phyloP scores from a whole-genome alignment of 306 rosid genomes.

The Sophora flavescens region DNA sequence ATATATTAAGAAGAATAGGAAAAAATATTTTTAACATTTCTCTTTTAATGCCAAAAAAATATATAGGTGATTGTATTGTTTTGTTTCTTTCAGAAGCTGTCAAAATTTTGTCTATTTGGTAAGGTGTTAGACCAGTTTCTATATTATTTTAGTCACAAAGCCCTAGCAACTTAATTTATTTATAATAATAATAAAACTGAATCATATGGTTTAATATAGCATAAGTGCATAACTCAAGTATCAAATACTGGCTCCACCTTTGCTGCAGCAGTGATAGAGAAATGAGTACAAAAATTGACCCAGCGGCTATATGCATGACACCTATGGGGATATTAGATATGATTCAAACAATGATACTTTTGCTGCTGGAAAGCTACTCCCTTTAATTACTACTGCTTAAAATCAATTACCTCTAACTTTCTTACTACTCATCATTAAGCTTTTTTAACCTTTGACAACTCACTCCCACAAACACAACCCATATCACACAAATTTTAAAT shows the following conservation, averaged over 20 bases:
- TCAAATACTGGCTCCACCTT: not conserved
- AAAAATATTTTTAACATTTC: no score
- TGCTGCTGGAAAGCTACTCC: slow-evolving; percentile 43
- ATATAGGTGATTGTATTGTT: not conserved
- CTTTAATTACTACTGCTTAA: slow-evolving; percentile 47
- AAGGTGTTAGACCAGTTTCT: not conserved
- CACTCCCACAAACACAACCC: slow-evolving; percentile 35
- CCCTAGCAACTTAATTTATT: no score
- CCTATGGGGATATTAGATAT: slow-evolving; percentile 41
- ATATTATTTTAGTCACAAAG: not conserved
- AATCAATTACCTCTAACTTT: slow-evolving; percentile 52
- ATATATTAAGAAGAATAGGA: no score
- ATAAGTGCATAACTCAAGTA: not conserved
- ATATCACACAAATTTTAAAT: slow-evolving; percentile 5
- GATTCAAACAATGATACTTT: slow-evolving; percentile 47
- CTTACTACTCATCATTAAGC: slow-evolving; percentile 50
- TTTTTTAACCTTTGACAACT: slow-evolving; percentile 46
- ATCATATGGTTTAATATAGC: not conserved
- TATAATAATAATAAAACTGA: not conserved
- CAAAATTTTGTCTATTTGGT: not conserved
- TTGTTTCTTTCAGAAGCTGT: not conserved
- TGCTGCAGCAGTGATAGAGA: not conserved
- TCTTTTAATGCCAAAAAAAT: no score
- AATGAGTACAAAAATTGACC: slow-evolving; percentile 16
- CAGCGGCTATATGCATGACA: slow-evolving; percentile 43